Base-by-base conservation (phyloP, 495 filamentous ascomycete genomes). In the Aspergillus kassunensis region DNA sequence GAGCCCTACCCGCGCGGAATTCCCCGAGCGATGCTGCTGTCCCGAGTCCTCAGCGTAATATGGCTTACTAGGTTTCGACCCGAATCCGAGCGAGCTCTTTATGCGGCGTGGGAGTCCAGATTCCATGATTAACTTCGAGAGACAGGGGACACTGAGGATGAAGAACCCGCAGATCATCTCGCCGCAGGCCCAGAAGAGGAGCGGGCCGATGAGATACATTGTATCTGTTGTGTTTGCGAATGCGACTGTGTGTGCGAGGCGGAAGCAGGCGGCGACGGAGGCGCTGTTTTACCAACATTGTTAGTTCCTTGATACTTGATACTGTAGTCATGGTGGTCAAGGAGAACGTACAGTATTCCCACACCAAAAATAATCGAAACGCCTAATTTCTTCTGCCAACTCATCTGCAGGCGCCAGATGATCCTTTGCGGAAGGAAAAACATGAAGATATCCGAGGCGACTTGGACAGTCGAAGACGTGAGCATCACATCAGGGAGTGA, bases 401-500 rank as follows among this genome's bases (percentile, higher is more conserved):
- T 53, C 62, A 62, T 60, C 27, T 62, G 42, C 18, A 65, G 29
- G 1, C 30, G 41, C 62, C 62, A 65, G 27, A 65, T 62, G 11
- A 57, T 55, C 2, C 53, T 44, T 31, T 62, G 62, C 2, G 59
- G 59, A 33, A 63, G 51, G 2, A 60, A 24, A 11, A 62, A 49
- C 23, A 54, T 54, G n/a, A 44, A 16, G 12, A 54, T 11, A 29
- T 54, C 51, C 13, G 51, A 54, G 11, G n/a, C 35, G 4, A 54
- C 35, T 25, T 48, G 33, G 7, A 54, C 48, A 18, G 12, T 48
- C 24, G 43, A 48, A 54, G n/a, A n/a, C n/a, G n/a, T n/a, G n/a
- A n/a, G n/a, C n/a, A n/a, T n/a, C n/a, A n/a, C n/a, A n/a, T n/a
- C n/a, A n/a, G n/a, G n/a, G n/a, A n/a, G n/a, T n/a, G n/a, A n/a